Evolutionary conservation across 129 eudicot genomes (phyloP), one percentile per base, ranked within the genome.

Genomic region (Arctium minus): DNA sequence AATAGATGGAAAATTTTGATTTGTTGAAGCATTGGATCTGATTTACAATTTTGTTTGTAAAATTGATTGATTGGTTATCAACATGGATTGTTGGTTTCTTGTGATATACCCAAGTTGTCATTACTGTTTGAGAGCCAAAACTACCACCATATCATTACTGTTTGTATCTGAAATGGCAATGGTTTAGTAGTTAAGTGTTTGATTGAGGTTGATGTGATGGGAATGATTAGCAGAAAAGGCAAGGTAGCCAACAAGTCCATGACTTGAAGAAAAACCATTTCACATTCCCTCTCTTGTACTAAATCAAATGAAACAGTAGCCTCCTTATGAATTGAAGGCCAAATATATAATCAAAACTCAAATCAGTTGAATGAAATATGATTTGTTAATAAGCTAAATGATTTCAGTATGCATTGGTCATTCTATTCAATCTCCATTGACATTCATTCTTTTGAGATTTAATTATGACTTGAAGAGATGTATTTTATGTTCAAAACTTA

Each of bases 21-120:
- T 79, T 74, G 70, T 73, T 84, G 22, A 78, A 79, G 80, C 50
- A 79, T 79, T 79, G 62, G 80, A 74, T 84, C 77, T 64, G 75
- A 73, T 79, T 79, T 48, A 44, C 37, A 79, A 64, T 84, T 84
- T 84, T 79, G 80, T 44, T 79, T 74, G 74, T 79, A 68, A 72
- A 73, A 32, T 79, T 33, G 67, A 56, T 56, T 56, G 65, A 56
- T 56, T 56, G 68, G n/a, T 60, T 17, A n/a, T 17, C 68, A 17
- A 60, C 68, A 60, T 60, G 68, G 29, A 60, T 60, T n/a, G 65
- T 15, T 56, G 7, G 65, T 60, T 60, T 8, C 10, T 44, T 44
- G 10, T 42, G 9, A 42, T 42, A 5, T 42, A 42, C 48, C 48
- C 48, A 42, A 42, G 3, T 33, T 33, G 56, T 2, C 9, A n/a